Evolutionary conservation across 495 filamentous ascomycete species (phyloP), one percentile per base, ranked within the genome.

Genomic region (Penicillium longicatenatum): DNA sequence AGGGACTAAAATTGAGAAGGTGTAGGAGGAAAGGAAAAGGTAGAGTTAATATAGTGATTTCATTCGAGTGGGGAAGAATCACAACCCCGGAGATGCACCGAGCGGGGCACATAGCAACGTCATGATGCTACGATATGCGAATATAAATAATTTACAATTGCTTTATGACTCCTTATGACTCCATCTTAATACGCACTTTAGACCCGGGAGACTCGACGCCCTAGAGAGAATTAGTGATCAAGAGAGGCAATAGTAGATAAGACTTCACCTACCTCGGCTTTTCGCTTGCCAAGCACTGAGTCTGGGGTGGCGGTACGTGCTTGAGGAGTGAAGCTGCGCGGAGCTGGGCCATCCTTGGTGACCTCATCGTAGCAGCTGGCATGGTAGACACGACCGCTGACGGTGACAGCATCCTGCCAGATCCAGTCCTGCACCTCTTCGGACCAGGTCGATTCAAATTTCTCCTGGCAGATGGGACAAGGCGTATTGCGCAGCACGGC

Each of bases 391-490:
- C 89, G 85, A 50, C 77, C 82, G n/a, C 87, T 89, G 37, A 93
- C 81, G 63, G 86, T 83, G 48, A 89, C 77, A 1, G 94, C 89
- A 71, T 98, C 93, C 76, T 89, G 90, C 91, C 95, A 98, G 30
- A 98, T 96, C 80, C 92, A 97, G 58, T 98, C 92, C 70, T 97
- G 91, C 19, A 86, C 89, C 58, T 94, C 90, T 60, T 96, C 91
- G 17, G 91, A 87, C 90, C 91, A 98, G 35, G 78, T 79, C 58
- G 85, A 92, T 71, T 94, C 88, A 55, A 98, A 96, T 61, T 88
- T 88, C 74, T 98, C 94, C 70, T 97, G 92, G 70, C 94, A 98
- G 61, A 98, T 94, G 31, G 91, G 90, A 63, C 94, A 98, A 4
- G 88, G 82, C 24, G 79, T 84, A 60, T 87, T 89, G 17, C 86